Conservation (phyloP, 163 green algal genomes). For the Scenedesmus sp. region DNA sequence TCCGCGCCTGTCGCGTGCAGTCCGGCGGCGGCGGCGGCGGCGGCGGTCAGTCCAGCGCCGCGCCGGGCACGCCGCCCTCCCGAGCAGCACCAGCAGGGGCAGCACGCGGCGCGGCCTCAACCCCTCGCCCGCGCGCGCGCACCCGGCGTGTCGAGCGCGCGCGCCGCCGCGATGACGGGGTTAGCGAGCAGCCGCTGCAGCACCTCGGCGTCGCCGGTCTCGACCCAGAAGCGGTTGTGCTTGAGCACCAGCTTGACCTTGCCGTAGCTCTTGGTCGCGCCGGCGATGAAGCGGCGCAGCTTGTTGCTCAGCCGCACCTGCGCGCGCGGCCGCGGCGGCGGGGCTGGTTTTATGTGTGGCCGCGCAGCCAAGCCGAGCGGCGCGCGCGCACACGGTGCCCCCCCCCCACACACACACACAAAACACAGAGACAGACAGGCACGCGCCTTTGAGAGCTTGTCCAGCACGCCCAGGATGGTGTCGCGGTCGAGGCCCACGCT, state of each 20-base stretch:
- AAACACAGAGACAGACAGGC: no score
- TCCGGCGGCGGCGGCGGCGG: slow-evolving; percentile 52
- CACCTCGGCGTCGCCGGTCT: slow-evolving; percentile 76
- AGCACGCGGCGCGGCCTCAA: no score
- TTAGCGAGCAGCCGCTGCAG: slow-evolving; percentile 55
- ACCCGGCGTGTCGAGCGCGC: slow-evolving; percentile 11
- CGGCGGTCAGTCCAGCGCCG: no score
- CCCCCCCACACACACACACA: no score
- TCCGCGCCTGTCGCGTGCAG: slow-evolving; percentile 16
- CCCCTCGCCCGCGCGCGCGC: slow-evolving; percentile 34
- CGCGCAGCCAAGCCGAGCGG: background rate
- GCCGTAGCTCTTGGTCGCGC: slow-evolving; percentile 95
- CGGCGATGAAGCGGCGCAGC: slow-evolving; percentile 85
- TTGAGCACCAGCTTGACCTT: slow-evolving; percentile 99
- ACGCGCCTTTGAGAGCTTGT: slow-evolving; percentile 81
- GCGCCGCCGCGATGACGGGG: slow-evolving; percentile 54
- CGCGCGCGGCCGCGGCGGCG: background rate
- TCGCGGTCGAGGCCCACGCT: slow-evolving; percentile 93
- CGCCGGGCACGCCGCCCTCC: no score
- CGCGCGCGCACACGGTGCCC: no score
- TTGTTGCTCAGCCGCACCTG: slow-evolving; percentile 77
- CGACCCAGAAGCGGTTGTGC: slow-evolving; percentile 95
- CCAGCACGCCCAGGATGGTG: slow-evolving; percentile 94
- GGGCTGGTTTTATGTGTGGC: background rate
- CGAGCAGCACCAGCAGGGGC: no score